Percentiles rank a stretch among this genome's conserved stretches.
These are phyloP conservation scores for Yamadazyma aaseri DNA, from an alignment of 1,139 yeast species.

Conservation along the genomic window DNA sequence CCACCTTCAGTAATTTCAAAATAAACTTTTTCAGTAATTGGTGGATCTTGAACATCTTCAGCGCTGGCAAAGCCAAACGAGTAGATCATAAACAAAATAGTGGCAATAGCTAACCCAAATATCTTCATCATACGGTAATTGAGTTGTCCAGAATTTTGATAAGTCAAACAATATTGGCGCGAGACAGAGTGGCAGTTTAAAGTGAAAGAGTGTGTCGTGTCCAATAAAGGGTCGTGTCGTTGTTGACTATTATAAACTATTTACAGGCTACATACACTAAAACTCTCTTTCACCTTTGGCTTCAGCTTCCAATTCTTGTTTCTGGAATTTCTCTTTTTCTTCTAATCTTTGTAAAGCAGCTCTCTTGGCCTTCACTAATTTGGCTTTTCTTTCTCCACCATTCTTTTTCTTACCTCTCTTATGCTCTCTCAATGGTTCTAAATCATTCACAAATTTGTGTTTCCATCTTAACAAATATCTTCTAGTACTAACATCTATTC, in stretches of 20 bases:
- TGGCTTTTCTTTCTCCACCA: slow-evolving; percentile 87
- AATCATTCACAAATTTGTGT: slow-evolving; percentile 51
- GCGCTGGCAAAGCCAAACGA: slow-evolving; percentile 22
- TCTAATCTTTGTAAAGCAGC: slow-evolving; percentile 57
- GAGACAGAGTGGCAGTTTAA: neutral
- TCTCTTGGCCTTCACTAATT: slow-evolving; percentile 67
- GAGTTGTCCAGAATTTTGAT: neutral
- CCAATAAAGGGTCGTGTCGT: neutral
- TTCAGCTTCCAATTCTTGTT: slow-evolving; percentile 28
- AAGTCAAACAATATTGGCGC: too few species aligned
- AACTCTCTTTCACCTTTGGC: slow-evolving; percentile 31
- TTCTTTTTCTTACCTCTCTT: slow-evolving; percentile 71
- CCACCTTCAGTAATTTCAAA: slow-evolving; percentile 87
- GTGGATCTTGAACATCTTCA: slow-evolving; percentile 49
- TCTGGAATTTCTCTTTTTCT: slow-evolving; percentile 32
- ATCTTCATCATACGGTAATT: slow-evolving; percentile 26
- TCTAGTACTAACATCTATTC: slow-evolving; percentile 75
- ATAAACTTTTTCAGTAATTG: slow-evolving; percentile 72
- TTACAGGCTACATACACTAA: slow-evolving; percentile 11
- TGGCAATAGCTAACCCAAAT: slow-evolving; percentile 21
- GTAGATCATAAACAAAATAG: slow-evolving; percentile 17
- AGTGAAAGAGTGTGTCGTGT: neutral
- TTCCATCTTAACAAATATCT: slow-evolving; percentile 58
- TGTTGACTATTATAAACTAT: slow-evolving; percentile 1
- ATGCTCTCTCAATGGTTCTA: slow-evolving; percentile 57